Evolutionary conservation across 164 flowering plant genomes (phyloP), one percentile per base, ranked within the genome.

Genomic region (Chimonanthus salicifolius): DNA sequence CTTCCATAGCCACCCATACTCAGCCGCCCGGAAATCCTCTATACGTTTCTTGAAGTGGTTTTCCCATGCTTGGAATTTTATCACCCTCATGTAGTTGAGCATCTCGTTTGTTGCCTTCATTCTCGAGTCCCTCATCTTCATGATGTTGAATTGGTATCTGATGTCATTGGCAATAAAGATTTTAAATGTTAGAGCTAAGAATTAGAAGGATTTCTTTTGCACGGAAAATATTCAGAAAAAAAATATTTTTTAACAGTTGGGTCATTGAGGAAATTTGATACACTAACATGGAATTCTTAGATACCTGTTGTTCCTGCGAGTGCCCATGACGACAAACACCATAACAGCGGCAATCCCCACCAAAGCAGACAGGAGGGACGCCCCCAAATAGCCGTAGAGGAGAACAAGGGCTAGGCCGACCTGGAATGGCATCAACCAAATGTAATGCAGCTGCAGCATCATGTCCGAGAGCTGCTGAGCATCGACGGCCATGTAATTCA

Each of bases 1-100:
- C 77, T 90, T 94, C 69, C 86, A 49, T 4, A 96, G 83, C 99
- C 98, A 96, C 2, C 76, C 78, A 68, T 78, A 96, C 77, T 96
- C 98, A 1, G 84, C 69, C 5, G 80, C 85, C 7, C 99, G 89
- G 63, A 90, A 85, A 9, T 77, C 49, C 47, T 74, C 80, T 51
- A 94, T 86, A 71, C 97, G 85, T 79, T 85, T 84, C 51, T 82
- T 81, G 83, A 92, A 96, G 68, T 90, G 93, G 4, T 92, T 90
- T 74, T 96, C 99, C 98, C 99, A 96, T 0, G 97, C 98, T 76
- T 96, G 99, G 76, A 96, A 90, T 83, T 92, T 96, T 67, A 96
- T 93, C 71, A 90, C 95, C 0, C 98, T 78, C 98, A 96, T 94
- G 82, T 90, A 84, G 62, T 84, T 92, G 4, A 96, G 92, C 97